Evolutionary conservation across 176 grass and related monocot genomes (phyloP), one percentile per base, ranked within the genome.

Genomic region (Paspalum vaginatum): DNA sequence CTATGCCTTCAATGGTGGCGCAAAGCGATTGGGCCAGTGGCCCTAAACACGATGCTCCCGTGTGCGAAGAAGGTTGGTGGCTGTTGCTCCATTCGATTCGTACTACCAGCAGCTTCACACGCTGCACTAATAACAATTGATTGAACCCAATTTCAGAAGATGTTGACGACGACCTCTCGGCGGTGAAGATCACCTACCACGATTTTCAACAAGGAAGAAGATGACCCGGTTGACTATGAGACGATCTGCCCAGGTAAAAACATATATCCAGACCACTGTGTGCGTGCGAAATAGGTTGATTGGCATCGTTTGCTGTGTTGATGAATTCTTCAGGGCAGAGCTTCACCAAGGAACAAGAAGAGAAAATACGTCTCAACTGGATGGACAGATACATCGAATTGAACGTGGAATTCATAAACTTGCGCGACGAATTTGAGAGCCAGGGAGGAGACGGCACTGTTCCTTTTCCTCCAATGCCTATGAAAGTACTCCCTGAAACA

Each of bases 401-500:
- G 38, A 3, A 6, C 11, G 63, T 1, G 7, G 52, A 65, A 18
- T 42, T 0, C 38, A n/a, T 42, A 16, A 10, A n/a, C n/a, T n/a
- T n/a, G n/a, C n/a, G n/a, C n/a, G n/a, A n/a, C n/a, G n/a, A n/a
- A n/a, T n/a, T n/a, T n/a, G n/a, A n/a, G n/a, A n/a, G n/a, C n/a
- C 17, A 42, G n/a, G n/a, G n/a, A n/a, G n/a, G n/a, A n/a, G n/a
- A n/a, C n/a, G n/a, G n/a, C n/a, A n/a, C n/a, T n/a, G n/a, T n/a
- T n/a, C 4, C 38, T 42, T 15, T 1, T 24, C n/a, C 43, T 46
- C 65, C 65, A 68, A 4, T 0, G 9, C 65, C 65, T 68, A 1
- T 68, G 42, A 68, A 47, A 68, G 42, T 68, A 1, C 42, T 46
- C n/a, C 65, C 65, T 46, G 65, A 68, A 11, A 68, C 65, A 46